These are phyloP conservation scores for Pseudonitzschia multiseries DNA, from an alignment of 108 stramenopile species.

Conservation along the genomic window DNA sequence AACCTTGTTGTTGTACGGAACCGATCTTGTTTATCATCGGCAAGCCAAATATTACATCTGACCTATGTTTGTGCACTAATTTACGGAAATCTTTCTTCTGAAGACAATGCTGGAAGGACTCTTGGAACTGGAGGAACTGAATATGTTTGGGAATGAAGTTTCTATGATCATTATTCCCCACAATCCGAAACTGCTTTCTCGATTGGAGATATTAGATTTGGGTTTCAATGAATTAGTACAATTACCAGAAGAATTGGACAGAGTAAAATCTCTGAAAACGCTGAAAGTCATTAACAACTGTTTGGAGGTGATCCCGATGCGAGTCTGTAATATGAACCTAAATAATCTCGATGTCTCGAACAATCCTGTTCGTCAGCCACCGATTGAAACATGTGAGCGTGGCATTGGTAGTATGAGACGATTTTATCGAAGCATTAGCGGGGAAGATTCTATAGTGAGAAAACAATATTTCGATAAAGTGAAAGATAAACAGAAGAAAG, in stretches of 20 bases:
- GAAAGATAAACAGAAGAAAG: slow-evolving; percentile 12
- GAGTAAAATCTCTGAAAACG: slow-evolving; percentile 52
- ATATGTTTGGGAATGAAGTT: slow-evolving; percentile 76
- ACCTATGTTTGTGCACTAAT: neutral
- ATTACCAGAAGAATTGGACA: slow-evolving; percentile 71
- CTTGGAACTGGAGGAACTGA: slow-evolving; percentile 62
- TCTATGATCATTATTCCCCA: slow-evolving; percentile 53
- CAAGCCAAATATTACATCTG: too few species aligned
- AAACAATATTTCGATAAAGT: slow-evolving; percentile 26
- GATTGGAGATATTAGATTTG: slow-evolving; percentile 67
- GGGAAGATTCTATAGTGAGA: slow-evolving; percentile 63
- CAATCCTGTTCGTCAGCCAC: slow-evolving; percentile 80
- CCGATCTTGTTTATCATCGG: too few species aligned
- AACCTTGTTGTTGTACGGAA: neutral
- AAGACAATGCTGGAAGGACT: slow-evolving; percentile 62
- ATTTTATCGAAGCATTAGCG: slow-evolving; percentile 68
- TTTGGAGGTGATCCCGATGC: slow-evolving; percentile 62
- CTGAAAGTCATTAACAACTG: slow-evolving; percentile 75
- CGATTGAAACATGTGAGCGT: slow-evolving; percentile 77
- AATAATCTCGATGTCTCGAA: slow-evolving; percentile 66
- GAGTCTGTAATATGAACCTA: slow-evolving; percentile 82
- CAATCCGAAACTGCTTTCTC: slow-evolving; percentile 52
- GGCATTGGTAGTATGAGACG: slow-evolving; percentile 73
- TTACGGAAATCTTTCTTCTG: neutral
- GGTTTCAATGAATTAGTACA: slow-evolving; percentile 65